Conservation (phyloP, 2,329 filamentous ascomycete genomes). For the Exophiala viscosa region DNA sequence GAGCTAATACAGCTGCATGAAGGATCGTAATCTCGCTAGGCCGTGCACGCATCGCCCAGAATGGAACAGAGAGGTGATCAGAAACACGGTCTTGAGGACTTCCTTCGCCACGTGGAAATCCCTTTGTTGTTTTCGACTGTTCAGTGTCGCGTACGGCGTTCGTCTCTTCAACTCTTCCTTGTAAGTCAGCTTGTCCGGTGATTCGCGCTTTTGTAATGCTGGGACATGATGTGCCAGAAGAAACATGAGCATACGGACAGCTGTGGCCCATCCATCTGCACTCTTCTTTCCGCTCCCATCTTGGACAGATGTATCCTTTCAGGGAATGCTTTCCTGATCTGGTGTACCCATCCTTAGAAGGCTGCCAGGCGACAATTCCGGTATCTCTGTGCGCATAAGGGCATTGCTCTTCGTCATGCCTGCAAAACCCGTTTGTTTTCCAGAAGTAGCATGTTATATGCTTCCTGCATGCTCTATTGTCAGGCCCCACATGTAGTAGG, state of each 20-base stretch:
- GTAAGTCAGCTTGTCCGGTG: too few relatives aligned
- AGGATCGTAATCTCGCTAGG: not conserved
- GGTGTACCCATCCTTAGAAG: not conserved
- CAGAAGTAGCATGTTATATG: slow-evolving; percentile 24
- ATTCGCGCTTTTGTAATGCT: slow-evolving; percentile 10
- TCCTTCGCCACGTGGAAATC: too few relatives aligned
- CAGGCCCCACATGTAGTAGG: slow-evolving; percentile 14
- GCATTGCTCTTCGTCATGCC: slow-evolving; percentile 3
- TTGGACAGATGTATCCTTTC: slow-evolving; percentile 12
- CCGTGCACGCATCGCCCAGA: slow-evolving; percentile 1
- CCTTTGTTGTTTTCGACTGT: too few relatives aligned
- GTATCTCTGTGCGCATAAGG: slow-evolving; percentile 19
- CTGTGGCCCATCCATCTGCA: not conserved
- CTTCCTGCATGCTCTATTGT: slow-evolving; percentile 9
- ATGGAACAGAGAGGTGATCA: not conserved
- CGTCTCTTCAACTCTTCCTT: too few relatives aligned
- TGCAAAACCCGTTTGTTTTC: slow-evolving; percentile 9
- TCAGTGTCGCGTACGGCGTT: not conserved
- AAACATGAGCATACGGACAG: slow-evolving; percentile 11
- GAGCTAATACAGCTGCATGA: not conserved
- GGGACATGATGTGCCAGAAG: slow-evolving; percentile 1
- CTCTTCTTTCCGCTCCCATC: slow-evolving; percentile 1
- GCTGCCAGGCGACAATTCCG: slow-evolving; percentile 16
- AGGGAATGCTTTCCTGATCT: slow-evolving; percentile 6
- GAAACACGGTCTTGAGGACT: not conserved